phyloP scores from a whole-genome alignment of 2,329 filamentous ascomycete species.

The Didymella segeticola region DNA sequence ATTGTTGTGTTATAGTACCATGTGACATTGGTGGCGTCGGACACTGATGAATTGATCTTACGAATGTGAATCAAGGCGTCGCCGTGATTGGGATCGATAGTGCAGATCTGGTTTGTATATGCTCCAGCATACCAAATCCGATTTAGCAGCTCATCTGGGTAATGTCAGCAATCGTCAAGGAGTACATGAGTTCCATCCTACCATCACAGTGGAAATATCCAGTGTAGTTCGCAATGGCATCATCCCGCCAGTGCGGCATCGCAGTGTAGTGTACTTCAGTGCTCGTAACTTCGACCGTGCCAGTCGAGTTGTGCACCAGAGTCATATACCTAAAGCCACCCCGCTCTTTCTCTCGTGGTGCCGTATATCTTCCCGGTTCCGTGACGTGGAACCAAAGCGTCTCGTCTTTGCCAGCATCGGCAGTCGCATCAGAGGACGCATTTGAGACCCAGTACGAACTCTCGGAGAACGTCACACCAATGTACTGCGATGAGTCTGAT shows the following conservation, averaged over 20 bases:
- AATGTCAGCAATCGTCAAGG: constrained; percentile 11
- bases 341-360: constrained; percentile 51
- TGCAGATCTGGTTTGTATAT: constrained; percentile 51
- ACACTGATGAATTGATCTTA: constrained; percentile 37
- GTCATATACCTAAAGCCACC: constrained; percentile 58
- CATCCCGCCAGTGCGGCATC: constrained; percentile 51
- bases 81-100: constrained; percentile 46
- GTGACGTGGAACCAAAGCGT: constrained; percentile 56
- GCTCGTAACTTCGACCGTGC: constrained; percentile 46
- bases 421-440: constrained; percentile 55
- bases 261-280: constrained; percentile 55
- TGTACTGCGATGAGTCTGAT: constrained; percentile 46
- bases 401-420: constrained; percentile 56
- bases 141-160: constrained; percentile 51
- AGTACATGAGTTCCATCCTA: too few species aligned
- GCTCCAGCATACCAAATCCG: constrained; percentile 54
- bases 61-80: constrained; percentile 47
- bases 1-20: constrained; percentile 54
- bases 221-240: constrained; percentile 46
- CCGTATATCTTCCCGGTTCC: constrained; percentile 51
- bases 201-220: constrained; percentile 54
- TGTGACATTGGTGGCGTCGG: constrained; percentile 40
- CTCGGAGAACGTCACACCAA: constrained; percentile 54
- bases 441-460: constrained; percentile 58
- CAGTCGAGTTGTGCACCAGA: constrained; percentile 53